Evolutionary conservation across 179 eudicot species (phyloP), one percentile per base, ranked within the genome.

Genomic region (Beta macrorhiza): DNA sequence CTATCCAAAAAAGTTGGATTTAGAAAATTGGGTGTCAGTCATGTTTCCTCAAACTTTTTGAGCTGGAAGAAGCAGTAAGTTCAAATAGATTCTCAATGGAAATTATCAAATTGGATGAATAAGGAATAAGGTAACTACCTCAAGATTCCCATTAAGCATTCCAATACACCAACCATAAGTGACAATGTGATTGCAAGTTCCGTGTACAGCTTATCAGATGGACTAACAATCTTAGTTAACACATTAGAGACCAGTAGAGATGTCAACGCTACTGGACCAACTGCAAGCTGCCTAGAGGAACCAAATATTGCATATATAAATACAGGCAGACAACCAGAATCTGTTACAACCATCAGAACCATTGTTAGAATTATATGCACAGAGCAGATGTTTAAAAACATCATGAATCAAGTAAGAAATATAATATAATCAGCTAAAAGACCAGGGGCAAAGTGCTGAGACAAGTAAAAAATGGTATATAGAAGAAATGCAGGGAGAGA

Each of bases 251-350:
- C 98, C 87, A 97, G 83, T 65, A 97, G 97, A 76, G 99, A 97
- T 79, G 92, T 94, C 93, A 97, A 84, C 75, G 99, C 98, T 76
- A 97, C 99, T 37, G 99, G 99, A 80, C 99, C 99, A 86, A 97
- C 93, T 69, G 99, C 98, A 81, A 97, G 97, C 89, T 97, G 99
- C 61, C 97, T 91, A 55, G 99, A 97, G 80, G 99, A 97, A 80
- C 99, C 99, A 80, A 97, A 94, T 74, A 97, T 88, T 80, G 95
- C 97, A 86, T 97, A 97, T 82, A 94, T 88, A 84, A 97, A 97
- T 81, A 97, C 79, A 73, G 99, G 99, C 82, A 97, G 87, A 64
- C 92, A 92, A 25, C 98, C 98, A 82, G 97, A 91, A 88, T 97
- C 99, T 96, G 97, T 80, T 86, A 78, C 78, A 82, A 61, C 79